phyloP scores from a whole-genome alignment of 192 early-diverging fungal genomes.

The Coemansia sp. region DNA sequence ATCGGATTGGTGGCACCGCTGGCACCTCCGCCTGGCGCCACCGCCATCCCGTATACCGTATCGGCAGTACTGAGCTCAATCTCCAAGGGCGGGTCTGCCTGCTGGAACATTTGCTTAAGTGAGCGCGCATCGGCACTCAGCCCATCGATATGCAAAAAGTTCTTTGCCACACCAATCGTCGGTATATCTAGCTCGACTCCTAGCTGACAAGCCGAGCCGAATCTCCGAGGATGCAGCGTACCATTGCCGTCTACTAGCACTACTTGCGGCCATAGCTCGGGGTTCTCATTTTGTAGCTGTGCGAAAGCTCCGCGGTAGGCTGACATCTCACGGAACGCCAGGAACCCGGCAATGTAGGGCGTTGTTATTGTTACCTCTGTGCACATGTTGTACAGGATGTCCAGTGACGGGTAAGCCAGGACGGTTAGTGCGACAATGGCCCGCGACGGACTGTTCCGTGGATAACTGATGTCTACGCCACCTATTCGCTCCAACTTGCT shows the following conservation, averaged over 20 bases:
- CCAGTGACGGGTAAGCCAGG: constrained; percentile 66
- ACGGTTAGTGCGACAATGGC: constrained; percentile 80
- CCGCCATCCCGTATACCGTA: constrained; percentile 58
- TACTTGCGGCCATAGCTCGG: constrained; percentile 73
- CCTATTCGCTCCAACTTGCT: constrained; percentile 62
- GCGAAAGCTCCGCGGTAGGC: constrained; percentile 64
- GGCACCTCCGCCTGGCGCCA: constrained; percentile 40
- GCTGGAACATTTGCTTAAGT: constrained; percentile 60
- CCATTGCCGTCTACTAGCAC: constrained; percentile 91
- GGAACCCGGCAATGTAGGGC: constrained; percentile 88
- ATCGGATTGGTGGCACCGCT: constrained; percentile 68
- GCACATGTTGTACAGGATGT: constrained; percentile 68
- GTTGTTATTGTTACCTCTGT: constrained; percentile 62
- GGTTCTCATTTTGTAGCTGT: constrained; percentile 50
- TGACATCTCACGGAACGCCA: constrained; percentile 88
- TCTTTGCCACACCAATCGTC: constrained; percentile 89
- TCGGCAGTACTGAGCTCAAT: constrained; percentile 55
- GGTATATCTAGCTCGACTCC: constrained; percentile 74
- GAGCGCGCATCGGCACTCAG: constrained; percentile 48
- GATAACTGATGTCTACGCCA: constrained; percentile 81
- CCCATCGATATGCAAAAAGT: constrained; percentile 77
- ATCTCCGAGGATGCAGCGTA: constrained; percentile 80
- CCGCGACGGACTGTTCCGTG: constrained; percentile 39
- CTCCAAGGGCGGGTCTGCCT: constrained; percentile 33
- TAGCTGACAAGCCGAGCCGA: constrained; percentile 86